Evolutionary conservation across 371 early-diverging fungal genomes (phyloP).

Genomic region (Mucor indicus): DNA sequence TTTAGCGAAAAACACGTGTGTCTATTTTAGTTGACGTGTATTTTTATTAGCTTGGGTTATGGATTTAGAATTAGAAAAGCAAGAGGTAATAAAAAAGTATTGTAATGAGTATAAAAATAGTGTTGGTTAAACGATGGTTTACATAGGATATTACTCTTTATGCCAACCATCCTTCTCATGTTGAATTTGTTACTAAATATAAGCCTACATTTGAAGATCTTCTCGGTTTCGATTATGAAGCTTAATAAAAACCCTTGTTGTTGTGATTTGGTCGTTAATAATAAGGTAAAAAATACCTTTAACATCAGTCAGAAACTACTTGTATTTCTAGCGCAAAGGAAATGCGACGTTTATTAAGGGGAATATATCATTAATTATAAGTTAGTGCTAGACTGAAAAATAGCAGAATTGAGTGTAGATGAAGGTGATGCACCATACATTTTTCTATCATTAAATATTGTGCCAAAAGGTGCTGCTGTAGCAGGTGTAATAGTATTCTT

Average conservation of each 20-base stretch:
- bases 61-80: slow-evolving; percentile 18
- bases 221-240: slow-evolving; percentile 43
- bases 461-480: slow-evolving; percentile 36
- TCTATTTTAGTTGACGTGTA: background rate
- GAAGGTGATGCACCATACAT: slow-evolving; percentile 43
- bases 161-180: slow-evolving; percentile 29
- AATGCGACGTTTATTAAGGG: too few relatives aligned
- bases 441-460: slow-evolving; percentile 46
- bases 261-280: background rate
- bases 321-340: too few relatives aligned
- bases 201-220: slow-evolving; percentile 36
- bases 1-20: background rate
- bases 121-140: background rate
- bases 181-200: slow-evolving; percentile 30
- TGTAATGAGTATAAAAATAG: background rate
- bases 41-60: slow-evolving; percentile 41
- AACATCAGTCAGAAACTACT: too few relatives aligned
- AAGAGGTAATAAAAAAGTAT: background rate
- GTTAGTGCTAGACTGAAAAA: slow-evolving; percentile 1
- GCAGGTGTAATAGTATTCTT: slow-evolving; percentile 26
- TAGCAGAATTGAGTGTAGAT: slow-evolving; percentile 3
- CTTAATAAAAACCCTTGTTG: slow-evolving; percentile 13
- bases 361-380: too few relatives aligned
- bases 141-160: slow-evolving; percentile 32
- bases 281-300: too few relatives aligned